Evolutionary conservation across 495 filamentous ascomycete genomes (phyloP).

Genomic region (Penicillium pancosmium): DNA sequence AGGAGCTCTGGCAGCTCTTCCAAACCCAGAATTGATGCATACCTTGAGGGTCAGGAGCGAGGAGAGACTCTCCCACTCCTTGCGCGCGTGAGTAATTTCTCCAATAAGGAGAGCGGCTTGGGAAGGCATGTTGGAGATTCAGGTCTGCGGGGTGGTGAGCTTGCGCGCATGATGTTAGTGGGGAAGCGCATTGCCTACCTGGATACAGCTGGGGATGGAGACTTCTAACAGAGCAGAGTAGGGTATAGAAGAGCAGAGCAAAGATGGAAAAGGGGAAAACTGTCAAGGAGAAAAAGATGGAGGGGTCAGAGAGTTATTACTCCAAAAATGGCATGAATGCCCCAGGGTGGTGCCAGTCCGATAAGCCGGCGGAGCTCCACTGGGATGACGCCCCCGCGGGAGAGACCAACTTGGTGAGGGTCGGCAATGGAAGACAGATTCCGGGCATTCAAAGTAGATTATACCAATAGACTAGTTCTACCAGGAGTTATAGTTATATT

Average conservation of each 20-base stretch:
- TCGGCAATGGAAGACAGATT: constrained; percentile 1
- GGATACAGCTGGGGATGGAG: neutral
- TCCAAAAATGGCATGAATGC: neutral
- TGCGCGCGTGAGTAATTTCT: constrained; percentile 53
- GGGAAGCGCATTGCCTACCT: neutral
- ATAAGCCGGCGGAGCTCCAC: constrained; percentile 12
- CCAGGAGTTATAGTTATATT: too few relatives aligned
- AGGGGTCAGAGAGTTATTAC: constrained; percentile 3
- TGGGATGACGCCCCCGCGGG: constrained; percentile 5
- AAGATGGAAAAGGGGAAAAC: neutral
- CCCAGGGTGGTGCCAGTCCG: neutral
- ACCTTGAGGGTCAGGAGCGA: constrained; percentile 59
- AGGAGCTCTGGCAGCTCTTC: neutral
- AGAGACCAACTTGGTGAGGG: neutral
- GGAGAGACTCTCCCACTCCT: constrained; percentile 59
- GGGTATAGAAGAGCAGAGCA: neutral
- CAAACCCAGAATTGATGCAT: neutral
- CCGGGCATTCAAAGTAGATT: neutral
- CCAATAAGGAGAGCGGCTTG: constrained; percentile 60
- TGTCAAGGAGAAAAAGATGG: constrained; percentile 3
- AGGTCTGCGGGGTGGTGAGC: constrained; percentile 18
- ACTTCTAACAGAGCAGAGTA: neutral
- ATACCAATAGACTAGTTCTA: too few relatives aligned
- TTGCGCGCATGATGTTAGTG: constrained; percentile 9
- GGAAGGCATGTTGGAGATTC: constrained; percentile 31